phyloP scores from a whole-genome alignment of 352 stramenopile genomes.

The Aphanomyces stellatus region DNA sequence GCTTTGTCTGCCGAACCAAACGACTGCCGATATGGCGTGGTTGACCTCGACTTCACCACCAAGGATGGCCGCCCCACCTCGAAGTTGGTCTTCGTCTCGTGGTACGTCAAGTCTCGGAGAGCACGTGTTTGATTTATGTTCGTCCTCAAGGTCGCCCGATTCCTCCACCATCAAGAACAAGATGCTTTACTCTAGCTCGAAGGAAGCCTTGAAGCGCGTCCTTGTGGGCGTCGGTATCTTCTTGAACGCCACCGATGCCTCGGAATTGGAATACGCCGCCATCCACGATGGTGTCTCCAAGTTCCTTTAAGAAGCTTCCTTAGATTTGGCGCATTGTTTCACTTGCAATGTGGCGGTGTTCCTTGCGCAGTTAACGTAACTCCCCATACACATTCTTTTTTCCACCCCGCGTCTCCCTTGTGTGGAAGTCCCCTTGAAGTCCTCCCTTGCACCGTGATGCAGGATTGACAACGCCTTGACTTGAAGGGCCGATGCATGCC shows the following conservation, averaged over 20 bases:
- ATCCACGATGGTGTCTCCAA: slow-evolving; percentile 79
- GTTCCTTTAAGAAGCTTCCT: slow-evolving; percentile 77
- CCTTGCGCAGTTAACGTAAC: background rate
- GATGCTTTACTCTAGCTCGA: slow-evolving; percentile 94
- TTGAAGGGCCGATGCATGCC: too few species aligned
- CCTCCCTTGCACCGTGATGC: too few species aligned
- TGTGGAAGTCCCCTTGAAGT: too few species aligned
- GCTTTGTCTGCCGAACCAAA: slow-evolving; percentile 31
- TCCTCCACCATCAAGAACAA: slow-evolving; percentile 89
- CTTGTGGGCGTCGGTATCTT: slow-evolving; percentile 93
- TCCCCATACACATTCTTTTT: too few species aligned
- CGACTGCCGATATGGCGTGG: slow-evolving; percentile 83
- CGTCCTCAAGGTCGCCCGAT: slow-evolving; percentile 75
- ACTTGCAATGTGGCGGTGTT: too few species aligned
- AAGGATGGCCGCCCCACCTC: slow-evolving; percentile 82
- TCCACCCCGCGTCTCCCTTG: too few species aligned
- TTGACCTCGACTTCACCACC: slow-evolving; percentile 84
- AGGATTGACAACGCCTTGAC: too few species aligned
- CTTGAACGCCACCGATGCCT: slow-evolving; percentile 90
- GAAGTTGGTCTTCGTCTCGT: slow-evolving; percentile 90
- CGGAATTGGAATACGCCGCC: slow-evolving; percentile 73
- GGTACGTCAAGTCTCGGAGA: slow-evolving; percentile 30
- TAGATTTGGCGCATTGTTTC: too few species aligned
- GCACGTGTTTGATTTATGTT: background rate
- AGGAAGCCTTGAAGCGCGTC: slow-evolving; percentile 91